Percentiles rank a stretch among this genome's conserved stretches.
Conservation (phyloP, 2,329 filamentous ascomycete genomes). For the Pestalotiopsis sp. region DNA sequence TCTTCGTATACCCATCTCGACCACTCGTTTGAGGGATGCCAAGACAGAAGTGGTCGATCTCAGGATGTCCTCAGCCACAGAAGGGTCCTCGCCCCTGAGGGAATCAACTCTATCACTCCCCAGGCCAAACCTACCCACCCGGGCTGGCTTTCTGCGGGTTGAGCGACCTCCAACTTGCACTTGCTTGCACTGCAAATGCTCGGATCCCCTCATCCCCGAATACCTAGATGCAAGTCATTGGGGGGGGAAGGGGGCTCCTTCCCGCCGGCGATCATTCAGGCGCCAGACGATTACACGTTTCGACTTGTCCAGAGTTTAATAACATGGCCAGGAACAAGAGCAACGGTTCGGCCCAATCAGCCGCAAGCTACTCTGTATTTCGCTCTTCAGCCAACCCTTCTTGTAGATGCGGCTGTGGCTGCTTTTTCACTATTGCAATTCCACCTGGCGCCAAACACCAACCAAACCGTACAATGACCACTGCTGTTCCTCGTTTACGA, state of each 20-base stretch:
- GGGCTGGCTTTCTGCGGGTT: neutral
- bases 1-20: neutral
- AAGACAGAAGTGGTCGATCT: slow-evolving; percentile 5
- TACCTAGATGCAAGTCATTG: slow-evolving; percentile 10
- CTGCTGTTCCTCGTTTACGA: neutral
- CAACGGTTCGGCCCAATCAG: neutral
- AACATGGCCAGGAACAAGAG: neutral
- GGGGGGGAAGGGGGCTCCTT: neutral
- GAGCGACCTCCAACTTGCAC: neutral
- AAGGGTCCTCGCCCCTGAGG: neutral
- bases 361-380: neutral
- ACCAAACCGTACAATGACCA: neutral
- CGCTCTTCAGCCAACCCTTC: neutral
- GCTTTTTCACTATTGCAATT: neutral
- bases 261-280: slow-evolving; percentile 7
- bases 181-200: neutral
- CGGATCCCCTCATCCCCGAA: slow-evolving; percentile 9
- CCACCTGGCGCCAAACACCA: neutral
- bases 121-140: too few relatives aligned
- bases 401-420: too few relatives aligned
- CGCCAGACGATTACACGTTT: slow-evolving; percentile 10
- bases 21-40: neutral
- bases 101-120: neutral
- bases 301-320: slow-evolving; percentile 1
- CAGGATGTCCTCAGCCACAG: slow-evolving; percentile 2